These are phyloP conservation scores for Melaleuca alternifolia DNA, from an alignment of 345 rosid species.

Conservation along the genomic window DNA sequence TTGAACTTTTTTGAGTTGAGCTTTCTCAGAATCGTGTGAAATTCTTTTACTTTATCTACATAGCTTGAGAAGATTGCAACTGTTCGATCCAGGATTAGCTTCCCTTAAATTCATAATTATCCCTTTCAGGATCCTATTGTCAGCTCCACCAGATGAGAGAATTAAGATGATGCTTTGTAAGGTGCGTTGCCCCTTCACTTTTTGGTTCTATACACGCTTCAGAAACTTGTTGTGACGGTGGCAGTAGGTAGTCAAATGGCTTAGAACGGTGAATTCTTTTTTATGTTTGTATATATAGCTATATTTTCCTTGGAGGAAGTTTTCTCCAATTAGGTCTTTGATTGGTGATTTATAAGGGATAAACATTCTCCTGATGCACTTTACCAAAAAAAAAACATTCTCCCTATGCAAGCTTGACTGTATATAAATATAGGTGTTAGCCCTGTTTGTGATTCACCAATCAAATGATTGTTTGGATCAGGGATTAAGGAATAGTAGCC, in stretches of 20 bases:
- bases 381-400: too few relatives aligned
- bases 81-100: neutral
- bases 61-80: neutral
- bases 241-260: neutral
- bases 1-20: neutral
- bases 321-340: neutral
- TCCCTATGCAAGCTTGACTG: neutral
- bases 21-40: neutral
- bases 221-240: neutral
- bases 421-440: neutral
- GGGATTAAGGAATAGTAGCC: neutral
- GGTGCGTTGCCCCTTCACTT: conserved; percentile 35
- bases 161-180: conserved; percentile 54
- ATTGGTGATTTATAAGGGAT: neutral
- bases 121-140: conserved; percentile 47
- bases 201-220: neutral
- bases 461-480: neutral
- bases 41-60: neutral
- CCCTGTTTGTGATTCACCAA: neutral
- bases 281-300: neutral
- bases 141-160: conserved; percentile 60
- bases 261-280: neutral
- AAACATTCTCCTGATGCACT: neutral
- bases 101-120: neutral
- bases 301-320: neutral